Conservation (phyloP, 1,139 yeast species). For the Suhomyces bribrorum region DNA sequence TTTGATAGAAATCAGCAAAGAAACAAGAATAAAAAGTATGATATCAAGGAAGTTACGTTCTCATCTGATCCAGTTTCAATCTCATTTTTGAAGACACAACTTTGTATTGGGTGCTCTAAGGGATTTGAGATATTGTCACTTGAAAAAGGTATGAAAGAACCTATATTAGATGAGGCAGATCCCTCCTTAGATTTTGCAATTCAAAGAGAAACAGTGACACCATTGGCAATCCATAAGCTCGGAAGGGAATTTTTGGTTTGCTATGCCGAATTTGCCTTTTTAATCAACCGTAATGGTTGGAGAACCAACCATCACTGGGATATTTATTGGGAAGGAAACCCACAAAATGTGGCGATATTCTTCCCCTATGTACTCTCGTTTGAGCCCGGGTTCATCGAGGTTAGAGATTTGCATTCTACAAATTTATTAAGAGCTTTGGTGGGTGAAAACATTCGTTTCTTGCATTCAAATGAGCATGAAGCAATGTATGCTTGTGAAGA, state of each 20-base stretch:
- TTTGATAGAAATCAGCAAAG: constrained; percentile 57
- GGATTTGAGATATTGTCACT: constrained; percentile 93
- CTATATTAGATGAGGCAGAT: constrained; percentile 90
- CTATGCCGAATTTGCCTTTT: constrained; percentile 90
- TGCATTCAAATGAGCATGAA: constrained; percentile 91
- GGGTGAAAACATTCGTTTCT: constrained; percentile 89
- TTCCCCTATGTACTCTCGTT: constrained; percentile 92
- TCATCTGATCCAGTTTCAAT: constrained; percentile 89
- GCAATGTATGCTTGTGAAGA: constrained; percentile 93
- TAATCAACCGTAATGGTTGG: constrained; percentile 96
- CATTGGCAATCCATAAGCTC: constrained; percentile 86
- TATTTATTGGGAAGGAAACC: constrained; percentile 95
- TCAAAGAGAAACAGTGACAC: constrained; percentile 76
- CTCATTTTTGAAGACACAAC: constrained; percentile 81
- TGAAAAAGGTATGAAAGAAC: constrained; percentile 74
- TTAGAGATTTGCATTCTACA: constrained; percentile 86
- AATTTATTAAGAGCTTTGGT: constrained; percentile 83
- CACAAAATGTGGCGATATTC: constrained; percentile 88
- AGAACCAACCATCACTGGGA: constrained; percentile 92
- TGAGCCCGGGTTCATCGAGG: constrained; percentile 87
- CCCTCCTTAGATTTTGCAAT: constrained; percentile 96
- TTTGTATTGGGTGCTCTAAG: constrained; percentile 93
- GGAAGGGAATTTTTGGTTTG: constrained; percentile 85
- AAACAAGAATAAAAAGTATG: constrained; percentile 66
- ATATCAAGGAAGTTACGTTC: constrained; percentile 75